A percentile compares a stretch with the other conserved stretches of the same genome.
Evolutionary conservation across 345 rosid species (phyloP).

Genomic region (Anastatica hierochuntica): DNA sequence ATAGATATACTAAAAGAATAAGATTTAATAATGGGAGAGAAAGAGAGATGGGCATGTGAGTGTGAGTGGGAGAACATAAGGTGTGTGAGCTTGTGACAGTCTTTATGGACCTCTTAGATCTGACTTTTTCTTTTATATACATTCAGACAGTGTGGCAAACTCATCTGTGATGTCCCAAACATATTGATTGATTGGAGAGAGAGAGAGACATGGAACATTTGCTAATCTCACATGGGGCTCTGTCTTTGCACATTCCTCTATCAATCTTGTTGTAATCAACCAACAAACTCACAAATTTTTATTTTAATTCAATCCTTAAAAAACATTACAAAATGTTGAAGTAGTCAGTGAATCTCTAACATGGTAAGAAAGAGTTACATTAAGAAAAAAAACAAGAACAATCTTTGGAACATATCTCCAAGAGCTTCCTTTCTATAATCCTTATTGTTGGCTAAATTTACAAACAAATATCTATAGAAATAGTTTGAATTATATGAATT

Average conservation of each 20-base stretch:
- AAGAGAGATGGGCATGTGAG: constrained; percentile 20
- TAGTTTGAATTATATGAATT: background rate
- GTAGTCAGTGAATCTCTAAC: constrained; percentile 11
- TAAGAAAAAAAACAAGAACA: background rate
- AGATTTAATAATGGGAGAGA: background rate
- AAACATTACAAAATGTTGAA: constrained; percentile 19
- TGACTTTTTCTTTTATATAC: constrained; percentile 12
- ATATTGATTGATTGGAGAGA: constrained; percentile 20
- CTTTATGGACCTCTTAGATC: constrained; percentile 18
- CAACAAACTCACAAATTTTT: background rate
- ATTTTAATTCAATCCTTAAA: background rate
- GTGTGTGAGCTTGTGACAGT: constrained; percentile 29
- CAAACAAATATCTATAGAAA: constrained; percentile 18
- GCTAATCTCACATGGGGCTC: constrained; percentile 23
- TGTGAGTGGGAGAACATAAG: constrained; percentile 18
- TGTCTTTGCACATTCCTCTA: constrained; percentile 17
- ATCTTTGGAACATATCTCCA: no score
- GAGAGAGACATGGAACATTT: constrained; percentile 13
- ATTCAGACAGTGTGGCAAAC: constrained; percentile 28
- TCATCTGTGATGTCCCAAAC: constrained; percentile 1
- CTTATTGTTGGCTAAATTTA: constrained; percentile 15
- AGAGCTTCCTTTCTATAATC: constrained; percentile 6
- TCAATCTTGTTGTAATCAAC: constrained; percentile 11
- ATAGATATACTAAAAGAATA: background rate
- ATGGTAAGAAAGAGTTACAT: constrained; percentile 8